Evolutionary conservation across 1,139 yeast genomes (phyloP).

Genomic region (Casaregolazyma lundiana): DNA sequence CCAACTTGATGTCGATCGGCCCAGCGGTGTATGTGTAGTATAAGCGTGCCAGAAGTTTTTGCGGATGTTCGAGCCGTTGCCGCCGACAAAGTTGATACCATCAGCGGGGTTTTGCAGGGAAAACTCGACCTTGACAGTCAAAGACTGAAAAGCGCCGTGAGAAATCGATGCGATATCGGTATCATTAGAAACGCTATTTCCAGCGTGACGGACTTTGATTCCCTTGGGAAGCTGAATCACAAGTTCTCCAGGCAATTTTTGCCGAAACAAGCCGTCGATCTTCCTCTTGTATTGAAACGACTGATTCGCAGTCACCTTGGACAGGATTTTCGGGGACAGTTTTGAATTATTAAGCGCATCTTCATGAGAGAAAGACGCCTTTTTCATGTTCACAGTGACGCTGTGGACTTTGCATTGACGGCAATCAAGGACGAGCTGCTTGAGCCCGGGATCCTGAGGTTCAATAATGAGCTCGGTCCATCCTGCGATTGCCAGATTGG

Average conservation of each 20-base stretch:
- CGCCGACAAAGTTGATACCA: constrained; percentile 74
- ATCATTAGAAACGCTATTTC: background rate
- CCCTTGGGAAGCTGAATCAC: constrained; percentile 67
- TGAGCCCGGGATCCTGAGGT: constrained; percentile 60
- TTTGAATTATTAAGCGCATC: constrained; percentile 47
- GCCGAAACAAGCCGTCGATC: constrained; percentile 53
- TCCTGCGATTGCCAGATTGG: constrained; percentile 53
- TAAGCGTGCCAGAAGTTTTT: constrained; percentile 73
- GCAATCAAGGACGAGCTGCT: constrained; percentile 67
- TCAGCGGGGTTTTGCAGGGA: constrained; percentile 59
- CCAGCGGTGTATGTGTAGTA: constrained; percentile 73
- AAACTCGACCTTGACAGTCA: constrained; percentile 67
- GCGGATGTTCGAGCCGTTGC: constrained; percentile 33
- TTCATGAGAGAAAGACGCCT: constrained; percentile 46
- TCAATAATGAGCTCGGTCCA: constrained; percentile 76
- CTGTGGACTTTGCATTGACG: constrained; percentile 66
- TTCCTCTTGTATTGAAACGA: constrained; percentile 63
- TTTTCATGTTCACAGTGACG: constrained; percentile 58
- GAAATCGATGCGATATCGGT: constrained; percentile 11
- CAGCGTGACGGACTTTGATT: constrained; percentile 40
- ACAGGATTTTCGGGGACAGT: constrained; percentile 38
- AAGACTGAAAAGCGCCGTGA: constrained; percentile 44
- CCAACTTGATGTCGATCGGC: constrained; percentile 89
- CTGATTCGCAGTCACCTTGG: constrained; percentile 41
- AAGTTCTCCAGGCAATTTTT: constrained; percentile 60